These are phyloP conservation scores for Cucurbita maxima DNA, from an alignment of 306 rosid genomes.

Conservation along the genomic window DNA sequence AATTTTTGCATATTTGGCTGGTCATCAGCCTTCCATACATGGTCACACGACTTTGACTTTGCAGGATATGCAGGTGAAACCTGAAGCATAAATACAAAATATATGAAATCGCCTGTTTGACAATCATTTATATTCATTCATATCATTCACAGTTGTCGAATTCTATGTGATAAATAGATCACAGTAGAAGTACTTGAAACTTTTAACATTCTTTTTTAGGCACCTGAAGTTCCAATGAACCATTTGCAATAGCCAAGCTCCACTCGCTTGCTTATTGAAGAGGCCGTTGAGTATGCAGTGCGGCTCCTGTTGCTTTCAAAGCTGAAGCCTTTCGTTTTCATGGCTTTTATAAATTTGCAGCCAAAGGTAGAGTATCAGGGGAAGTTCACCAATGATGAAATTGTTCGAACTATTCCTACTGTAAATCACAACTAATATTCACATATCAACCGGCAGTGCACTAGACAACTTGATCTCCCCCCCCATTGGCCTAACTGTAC, in stretches of 20 bases:
- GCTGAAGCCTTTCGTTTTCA: neutral
- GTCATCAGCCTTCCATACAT: too few relatives aligned
- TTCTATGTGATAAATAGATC: neutral
- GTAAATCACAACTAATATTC: neutral
- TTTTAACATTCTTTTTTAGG: neutral
- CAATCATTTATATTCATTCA: too few relatives aligned
- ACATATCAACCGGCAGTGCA: neutral
- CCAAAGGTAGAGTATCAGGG: neutral
- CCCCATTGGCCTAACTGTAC: constrained; percentile 7
- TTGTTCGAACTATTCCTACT: neutral
- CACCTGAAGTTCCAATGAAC: neutral
- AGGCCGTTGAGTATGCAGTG: neutral
- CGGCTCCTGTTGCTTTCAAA: neutral
- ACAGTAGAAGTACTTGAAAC: neutral
- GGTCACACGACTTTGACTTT: too few relatives aligned
- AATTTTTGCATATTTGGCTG: too few relatives aligned
- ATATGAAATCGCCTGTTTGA: too few relatives aligned
- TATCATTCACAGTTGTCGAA: too few relatives aligned
- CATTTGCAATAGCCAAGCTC: neutral
- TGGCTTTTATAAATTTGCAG: neutral
- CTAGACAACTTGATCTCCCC: neutral
- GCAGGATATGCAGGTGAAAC: neutral
- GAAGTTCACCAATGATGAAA: neutral
- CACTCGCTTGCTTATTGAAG: neutral
- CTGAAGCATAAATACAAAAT: neutral